Base-by-base conservation (phyloP, 1,284 basidiomycete species). In the Cryptococcus amylolentus region DNA sequence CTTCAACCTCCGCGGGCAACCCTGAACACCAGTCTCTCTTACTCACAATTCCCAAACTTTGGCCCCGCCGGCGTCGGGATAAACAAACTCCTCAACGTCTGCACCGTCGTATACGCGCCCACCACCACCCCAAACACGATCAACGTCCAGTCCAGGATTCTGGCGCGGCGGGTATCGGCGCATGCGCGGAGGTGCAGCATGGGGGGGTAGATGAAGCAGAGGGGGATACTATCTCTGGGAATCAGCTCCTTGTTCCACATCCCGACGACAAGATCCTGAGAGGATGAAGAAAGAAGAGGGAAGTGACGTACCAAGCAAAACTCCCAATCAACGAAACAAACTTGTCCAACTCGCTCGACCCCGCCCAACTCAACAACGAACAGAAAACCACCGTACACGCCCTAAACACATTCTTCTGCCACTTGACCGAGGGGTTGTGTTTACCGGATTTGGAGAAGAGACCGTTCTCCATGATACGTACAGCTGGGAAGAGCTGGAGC, bases 401-500 rank as follows among this genome's bases (percentile, higher is more conserved):
- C 51, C 96, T 82, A 82, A 98, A 95, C 26, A 84, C 70, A 71
- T 98, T 98, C 86, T 98, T 98, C 68, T 86, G 81, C 91, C 95
- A 81, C 67, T 84, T 84, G 62, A 83, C 81, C 26, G 67, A 65
- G 3, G 74, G 62, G 56, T 79, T 78, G 58, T 76, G 66, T 61
- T 97, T 96, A 67, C 93, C 96, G 51, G 84, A 85, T 55, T 75
- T 67, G 51, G 85, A 84, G 75, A 98, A 98, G n/a, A 98, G 71
- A 2, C 91, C 94, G 67, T 95, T 95, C 81, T 99, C 96, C 79
- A 98, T 85, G 72, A 99, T 98, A 46, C 93, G 85, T 48, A 97
- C 87, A 1, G 94, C 96, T 0, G 95, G 95, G 88, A 98, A 98
- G 55, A 98, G 86, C 73, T 96, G 93, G 4, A 98, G 84, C 0